These are phyloP conservation scores for Salvia hispanica DNA, from an alignment of 257 asterid genomes.

Conservation along the genomic window DNA sequence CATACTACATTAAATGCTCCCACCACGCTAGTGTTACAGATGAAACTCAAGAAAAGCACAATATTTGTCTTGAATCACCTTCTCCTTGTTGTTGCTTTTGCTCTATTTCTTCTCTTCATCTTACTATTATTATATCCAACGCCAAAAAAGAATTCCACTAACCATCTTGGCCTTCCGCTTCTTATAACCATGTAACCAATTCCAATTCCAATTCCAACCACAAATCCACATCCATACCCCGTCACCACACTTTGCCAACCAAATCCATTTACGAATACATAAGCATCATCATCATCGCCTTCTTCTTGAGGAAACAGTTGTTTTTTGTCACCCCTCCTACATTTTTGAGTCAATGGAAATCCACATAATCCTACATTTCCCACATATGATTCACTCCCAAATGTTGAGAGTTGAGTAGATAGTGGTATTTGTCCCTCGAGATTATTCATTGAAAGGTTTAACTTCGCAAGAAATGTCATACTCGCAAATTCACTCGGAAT, in stretches of 20 bases:
- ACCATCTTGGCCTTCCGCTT: background rate
- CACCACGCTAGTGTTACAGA: no score
- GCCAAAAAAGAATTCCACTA: background rate
- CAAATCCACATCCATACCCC: background rate
- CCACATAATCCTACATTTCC: conserved; percentile 33
- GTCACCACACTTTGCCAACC: background rate
- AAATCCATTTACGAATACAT: background rate
- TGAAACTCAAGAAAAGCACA: no score
- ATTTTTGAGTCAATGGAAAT: conserved; percentile 24
- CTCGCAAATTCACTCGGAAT: conserved; percentile 20
- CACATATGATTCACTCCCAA: conserved; percentile 19
- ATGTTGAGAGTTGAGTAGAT: conserved; percentile 16
- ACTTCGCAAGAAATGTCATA: conserved; percentile 13
- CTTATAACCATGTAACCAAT: background rate
- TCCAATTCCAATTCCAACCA: background rate
- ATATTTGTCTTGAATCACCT: no score
- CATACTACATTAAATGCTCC: no score
- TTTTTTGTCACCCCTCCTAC: background rate
- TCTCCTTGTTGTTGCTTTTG: no score
- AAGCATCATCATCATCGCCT: background rate
- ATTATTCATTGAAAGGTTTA: conserved; percentile 29
- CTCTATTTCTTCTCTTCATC: no score
- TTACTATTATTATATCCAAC: no score
- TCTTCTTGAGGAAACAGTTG: background rate
- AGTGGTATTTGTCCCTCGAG: conserved; percentile 26